Evolutionary conservation across 148 eudicot genomes (phyloP).

Genomic region (Rhododendron molle): DNA sequence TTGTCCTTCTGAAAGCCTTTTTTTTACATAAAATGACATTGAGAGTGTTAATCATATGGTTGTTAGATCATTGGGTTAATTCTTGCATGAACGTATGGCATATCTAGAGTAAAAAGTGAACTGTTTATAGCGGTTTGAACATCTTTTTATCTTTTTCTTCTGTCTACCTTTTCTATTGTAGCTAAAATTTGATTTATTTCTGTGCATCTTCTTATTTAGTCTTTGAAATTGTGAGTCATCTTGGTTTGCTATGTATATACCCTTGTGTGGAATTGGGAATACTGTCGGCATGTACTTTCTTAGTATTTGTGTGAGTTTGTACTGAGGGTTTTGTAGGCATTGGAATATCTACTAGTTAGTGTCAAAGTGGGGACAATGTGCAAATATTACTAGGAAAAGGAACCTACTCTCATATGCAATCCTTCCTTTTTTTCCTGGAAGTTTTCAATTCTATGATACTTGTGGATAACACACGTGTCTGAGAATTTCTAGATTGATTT

Average conservation of each 20-base stretch:
- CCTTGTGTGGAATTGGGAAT: background rate
- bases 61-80: background rate
- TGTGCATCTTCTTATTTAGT: background rate
- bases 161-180: background rate
- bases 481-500: background rate
- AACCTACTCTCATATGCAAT: background rate
- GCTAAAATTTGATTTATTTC: background rate
- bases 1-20: conserved; percentile 12
- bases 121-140: background rate
- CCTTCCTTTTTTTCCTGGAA: background rate
- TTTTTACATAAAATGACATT: background rate
- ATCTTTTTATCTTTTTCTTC: background rate
- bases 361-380: background rate
- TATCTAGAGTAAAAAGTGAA: background rate
- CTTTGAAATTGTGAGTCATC: background rate
- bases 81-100: background rate
- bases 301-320: background rate
- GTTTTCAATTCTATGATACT: conserved; percentile 3
- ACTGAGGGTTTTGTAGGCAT: background rate
- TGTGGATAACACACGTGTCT: background rate
- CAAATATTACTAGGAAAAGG: background rate
- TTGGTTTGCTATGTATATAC: background rate
- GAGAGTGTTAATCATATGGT: background rate
- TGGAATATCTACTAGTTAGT: background rate
- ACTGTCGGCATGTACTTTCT: background rate